These are phyloP conservation scores for Viola odorata DNA, from an alignment of 345 rosid species.

Conservation along the genomic window DNA sequence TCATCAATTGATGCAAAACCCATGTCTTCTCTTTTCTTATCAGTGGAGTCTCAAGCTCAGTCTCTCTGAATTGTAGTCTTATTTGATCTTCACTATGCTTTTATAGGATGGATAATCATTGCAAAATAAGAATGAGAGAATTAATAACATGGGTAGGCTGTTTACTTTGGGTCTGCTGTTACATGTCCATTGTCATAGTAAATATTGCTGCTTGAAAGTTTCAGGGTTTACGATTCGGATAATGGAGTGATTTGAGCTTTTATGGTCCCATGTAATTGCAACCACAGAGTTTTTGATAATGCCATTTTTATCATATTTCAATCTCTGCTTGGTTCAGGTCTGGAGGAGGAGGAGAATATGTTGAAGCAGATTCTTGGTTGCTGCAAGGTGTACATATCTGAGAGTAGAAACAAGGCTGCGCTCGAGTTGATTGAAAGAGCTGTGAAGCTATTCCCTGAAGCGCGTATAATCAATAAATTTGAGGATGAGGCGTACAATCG, in stretches of 20 bases:
- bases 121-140: too few relatives aligned
- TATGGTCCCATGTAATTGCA: constrained; percentile 22
- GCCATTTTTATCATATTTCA: constrained; percentile 9
- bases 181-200: not conserved
- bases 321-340: constrained; percentile 27
- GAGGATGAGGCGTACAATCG: constrained; percentile 69
- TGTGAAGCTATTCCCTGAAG: constrained; percentile 54
- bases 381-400: constrained; percentile 84
- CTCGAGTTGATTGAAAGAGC: constrained; percentile 64
- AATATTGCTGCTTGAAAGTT: not conserved
- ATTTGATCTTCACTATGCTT: too few relatives aligned
- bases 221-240: not conserved
- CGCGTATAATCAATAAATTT: constrained; percentile 72
- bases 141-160: too few relatives aligned
- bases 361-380: constrained; percentile 64
- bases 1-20: too few relatives aligned
- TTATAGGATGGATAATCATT: too few relatives aligned
- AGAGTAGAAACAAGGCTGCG: constrained; percentile 61
- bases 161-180: not conserved
- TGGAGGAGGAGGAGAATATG: constrained; percentile 38
- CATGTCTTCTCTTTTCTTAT: too few relatives aligned
- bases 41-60: too few relatives aligned
- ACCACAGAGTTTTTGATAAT: constrained; percentile 32
- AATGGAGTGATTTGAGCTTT: constrained; percentile 8
- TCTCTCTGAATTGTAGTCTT: too few relatives aligned